These are phyloP conservation scores for Hypomyces perniciosus DNA, from an alignment of 2,329 filamentous ascomycete genomes.

Conservation along the genomic window DNA sequence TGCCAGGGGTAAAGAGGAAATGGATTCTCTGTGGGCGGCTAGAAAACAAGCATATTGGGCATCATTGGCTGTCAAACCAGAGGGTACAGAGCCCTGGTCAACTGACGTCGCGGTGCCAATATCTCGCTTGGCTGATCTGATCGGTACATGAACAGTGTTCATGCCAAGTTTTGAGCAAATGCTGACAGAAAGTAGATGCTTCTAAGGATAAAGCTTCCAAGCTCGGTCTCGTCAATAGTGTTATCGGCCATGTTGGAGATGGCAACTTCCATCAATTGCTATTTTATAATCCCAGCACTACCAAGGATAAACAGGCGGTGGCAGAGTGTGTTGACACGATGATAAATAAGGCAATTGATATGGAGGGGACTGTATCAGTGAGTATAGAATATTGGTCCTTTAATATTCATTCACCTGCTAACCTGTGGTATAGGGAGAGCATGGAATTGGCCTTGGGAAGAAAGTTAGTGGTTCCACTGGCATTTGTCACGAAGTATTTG, in stretches of 20 bases:
- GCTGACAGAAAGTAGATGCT: constrained; percentile 36
- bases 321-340: constrained; percentile 59
- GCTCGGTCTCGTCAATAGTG: constrained; percentile 57
- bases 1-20: constrained; percentile 57
- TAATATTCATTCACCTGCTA: background rate
- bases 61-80: constrained; percentile 57
- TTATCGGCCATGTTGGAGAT: constrained; percentile 70
- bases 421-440: constrained; percentile 45
- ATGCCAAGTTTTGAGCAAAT: background rate
- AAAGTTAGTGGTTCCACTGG: constrained; percentile 45
- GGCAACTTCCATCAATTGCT: constrained; percentile 64
- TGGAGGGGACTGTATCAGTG: constrained; percentile 63
- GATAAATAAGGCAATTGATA: constrained; percentile 62
- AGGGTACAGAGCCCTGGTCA: constrained; percentile 63
- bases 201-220: constrained; percentile 60
- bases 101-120: constrained; percentile 78
- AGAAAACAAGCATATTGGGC: constrained; percentile 71
- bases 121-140: constrained; percentile 63
- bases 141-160: constrained; percentile 31
- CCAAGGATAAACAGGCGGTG: constrained; percentile 48
- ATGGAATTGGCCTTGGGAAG: constrained; percentile 65
- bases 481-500: background rate
- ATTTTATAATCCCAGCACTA: constrained; percentile 41
- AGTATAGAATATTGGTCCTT: constrained; percentile 33
- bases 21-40: constrained; percentile 67